Percentiles rank a stretch among this genome's conserved stretches.
Conservation (phyloP, 805 yeast species). For the Starmerella vaccinii region DNA sequence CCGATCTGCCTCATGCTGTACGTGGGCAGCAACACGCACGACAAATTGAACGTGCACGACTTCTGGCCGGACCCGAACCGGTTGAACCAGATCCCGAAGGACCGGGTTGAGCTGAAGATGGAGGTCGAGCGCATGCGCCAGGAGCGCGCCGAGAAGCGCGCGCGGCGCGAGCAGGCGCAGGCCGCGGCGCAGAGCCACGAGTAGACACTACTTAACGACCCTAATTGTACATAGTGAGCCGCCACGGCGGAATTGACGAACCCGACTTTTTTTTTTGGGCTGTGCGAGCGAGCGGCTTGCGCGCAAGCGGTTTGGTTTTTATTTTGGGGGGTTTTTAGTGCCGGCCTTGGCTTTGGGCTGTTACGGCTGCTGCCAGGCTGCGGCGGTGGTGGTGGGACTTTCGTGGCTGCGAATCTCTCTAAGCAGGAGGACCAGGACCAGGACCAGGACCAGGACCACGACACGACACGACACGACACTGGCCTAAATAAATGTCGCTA, state of each 20-base stretch:
- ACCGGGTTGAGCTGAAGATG: conserved; percentile 81
- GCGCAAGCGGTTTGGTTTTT: too few relatives aligned
- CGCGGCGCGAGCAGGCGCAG: not conserved
- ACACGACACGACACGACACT: not conserved
- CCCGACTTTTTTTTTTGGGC: too few relatives aligned
- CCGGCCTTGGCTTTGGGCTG: too few relatives aligned
- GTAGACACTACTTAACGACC: not conserved
- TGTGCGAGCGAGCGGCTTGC: too few relatives aligned
- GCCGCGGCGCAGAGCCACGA: not conserved
- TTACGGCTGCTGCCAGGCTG: too few relatives aligned
- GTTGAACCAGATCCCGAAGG: conserved; percentile 82
- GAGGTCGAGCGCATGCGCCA: conserved; percentile 80
- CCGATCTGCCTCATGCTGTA: conserved; percentile 91
- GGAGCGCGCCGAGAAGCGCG: conserved; percentile 40
- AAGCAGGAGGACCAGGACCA: not conserved
- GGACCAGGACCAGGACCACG: not conserved
- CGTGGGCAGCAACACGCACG: conserved; percentile 83
- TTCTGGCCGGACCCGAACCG: conserved; percentile 97
- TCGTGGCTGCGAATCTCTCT: too few relatives aligned
- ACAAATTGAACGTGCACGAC: conserved; percentile 80
- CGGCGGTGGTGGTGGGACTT: too few relatives aligned
- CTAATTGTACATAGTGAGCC: not conserved
- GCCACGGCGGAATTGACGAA: too few relatives aligned
- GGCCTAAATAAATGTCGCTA: too few relatives aligned
- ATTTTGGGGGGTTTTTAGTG: too few relatives aligned